Evolutionary conservation across 495 filamentous ascomycete species (phyloP).

Genomic region (Aspergillus baeticus): DNA sequence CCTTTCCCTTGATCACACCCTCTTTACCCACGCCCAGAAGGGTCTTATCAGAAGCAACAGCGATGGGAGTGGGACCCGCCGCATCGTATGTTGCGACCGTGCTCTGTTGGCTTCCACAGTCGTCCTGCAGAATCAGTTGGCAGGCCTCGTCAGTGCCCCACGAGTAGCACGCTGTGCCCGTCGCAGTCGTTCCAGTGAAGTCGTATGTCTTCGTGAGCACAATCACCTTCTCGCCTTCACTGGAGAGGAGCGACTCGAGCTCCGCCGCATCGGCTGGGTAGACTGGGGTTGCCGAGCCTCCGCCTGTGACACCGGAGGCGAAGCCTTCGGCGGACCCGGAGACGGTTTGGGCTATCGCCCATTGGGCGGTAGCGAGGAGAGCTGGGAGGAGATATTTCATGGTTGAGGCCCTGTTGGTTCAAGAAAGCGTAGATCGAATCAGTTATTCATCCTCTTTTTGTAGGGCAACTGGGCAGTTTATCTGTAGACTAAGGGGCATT

Average conservation of each 20-base stretch:
- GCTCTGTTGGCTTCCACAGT: conserved; percentile 46
- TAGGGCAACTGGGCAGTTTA: too few species aligned
- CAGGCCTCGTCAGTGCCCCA: conserved; percentile 41
- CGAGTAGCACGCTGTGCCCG: conserved; percentile 40
- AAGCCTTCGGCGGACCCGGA: conserved; percentile 37
- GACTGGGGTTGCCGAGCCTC: conserved; percentile 32
- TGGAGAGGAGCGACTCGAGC: conserved; percentile 36
- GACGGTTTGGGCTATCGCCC: conserved; percentile 7
- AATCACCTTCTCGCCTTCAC: conserved; percentile 30
- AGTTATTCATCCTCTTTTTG: too few species aligned
- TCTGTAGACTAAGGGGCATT: too few species aligned
- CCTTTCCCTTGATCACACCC: conserved; percentile 45
- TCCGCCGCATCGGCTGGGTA: conserved; percentile 31
- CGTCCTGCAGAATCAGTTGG: conserved; percentile 49
- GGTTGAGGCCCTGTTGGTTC: too few species aligned
- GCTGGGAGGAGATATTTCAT: too few species aligned
- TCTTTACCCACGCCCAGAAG: conserved; percentile 36
- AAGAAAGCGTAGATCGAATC: too few species aligned
- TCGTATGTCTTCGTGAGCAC: conserved; percentile 32
- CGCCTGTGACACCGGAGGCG: conserved; percentile 36
- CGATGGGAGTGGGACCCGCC: conserved; percentile 39
- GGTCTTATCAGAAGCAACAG: conserved; percentile 43
- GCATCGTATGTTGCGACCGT: conserved; percentile 20
- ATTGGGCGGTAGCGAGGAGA: too few species aligned
- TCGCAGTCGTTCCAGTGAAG: conserved; percentile 36